Base-by-base conservation (phyloP, 176 grass and related monocot species). In the Cenchrus purpureus region DNA sequence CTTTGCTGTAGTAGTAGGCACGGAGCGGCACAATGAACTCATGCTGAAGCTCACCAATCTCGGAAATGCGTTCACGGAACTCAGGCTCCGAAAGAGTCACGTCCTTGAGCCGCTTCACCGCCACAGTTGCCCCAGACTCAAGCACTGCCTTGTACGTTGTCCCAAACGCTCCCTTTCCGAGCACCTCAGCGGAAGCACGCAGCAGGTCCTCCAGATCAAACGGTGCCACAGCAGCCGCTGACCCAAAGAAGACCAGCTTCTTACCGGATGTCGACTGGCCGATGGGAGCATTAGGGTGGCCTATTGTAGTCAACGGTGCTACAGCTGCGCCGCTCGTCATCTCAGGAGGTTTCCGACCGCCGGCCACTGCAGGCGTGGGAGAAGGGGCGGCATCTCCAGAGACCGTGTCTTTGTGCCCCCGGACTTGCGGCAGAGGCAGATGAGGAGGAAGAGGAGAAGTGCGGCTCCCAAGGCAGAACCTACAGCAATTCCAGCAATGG, bases 1-100 rank as follows among this genome's bases (percentile, higher is more conserved):
- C 90, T 70, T 94, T 97, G 90, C 90, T 97, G 82, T 85, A 97
- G 92, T 92, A 97, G 81, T 92, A 97, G 3, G 95, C 92, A 10
- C 78, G 90, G 15, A 97, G 77, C 0, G 95, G 92, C 83, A 97
- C 87, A 44, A 97, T 56, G 82, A 90, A 91, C 69, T 93, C 89
- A 17, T 92, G 81, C 46, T 85, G 83, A 63, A 97, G 82, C 73
- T 91, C 88, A 2, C 88, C 88, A 76, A 97, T 79, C 59, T 81
- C 90, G 1, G 62, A 60, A 11, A 94, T 90, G 34, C 87, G 82
- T 6, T 83, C 83, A 52, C 83, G 86, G 88, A 97, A 97, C 73
- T 97, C 95, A 0, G 81, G 84, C 68, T 94, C 95, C 0, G 80
- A 50, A 29, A 97, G 83, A 7, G 82, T 86, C 5, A 97, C 92